Conservation (phyloP, 2,329 filamentous ascomycete genomes). For the Sphaerulina vaccinii region DNA sequence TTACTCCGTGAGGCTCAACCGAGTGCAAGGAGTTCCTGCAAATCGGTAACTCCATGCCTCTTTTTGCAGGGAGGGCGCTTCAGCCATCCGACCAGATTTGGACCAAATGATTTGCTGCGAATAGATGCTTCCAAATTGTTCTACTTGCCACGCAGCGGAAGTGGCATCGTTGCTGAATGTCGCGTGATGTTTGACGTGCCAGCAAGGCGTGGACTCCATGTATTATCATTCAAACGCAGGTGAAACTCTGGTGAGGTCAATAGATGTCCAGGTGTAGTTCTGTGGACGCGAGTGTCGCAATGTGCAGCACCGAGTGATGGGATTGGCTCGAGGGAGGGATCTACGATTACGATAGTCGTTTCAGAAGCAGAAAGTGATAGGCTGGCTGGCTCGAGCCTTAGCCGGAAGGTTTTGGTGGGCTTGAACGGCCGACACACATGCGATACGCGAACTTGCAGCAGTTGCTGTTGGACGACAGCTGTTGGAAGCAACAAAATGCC, state of each 20-base stretch:
- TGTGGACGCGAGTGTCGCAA: conserved; percentile 2
- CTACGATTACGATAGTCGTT: conserved; percentile 9
- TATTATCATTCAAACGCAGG: conserved; percentile 5
- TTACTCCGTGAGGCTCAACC: too few species aligned
- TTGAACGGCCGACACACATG: too few species aligned
- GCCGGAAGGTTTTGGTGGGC: conserved; percentile 6
- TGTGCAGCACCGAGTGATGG: background rate
- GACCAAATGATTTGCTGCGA: background rate
- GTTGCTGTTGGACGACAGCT: too few species aligned
- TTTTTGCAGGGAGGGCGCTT: too few species aligned
- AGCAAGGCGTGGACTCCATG: background rate
- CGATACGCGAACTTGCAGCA: too few species aligned
- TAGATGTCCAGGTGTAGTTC: background rate
- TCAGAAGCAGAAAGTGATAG: conserved; percentile 11
- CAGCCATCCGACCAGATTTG: too few species aligned
- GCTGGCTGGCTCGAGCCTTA: conserved; percentile 11
- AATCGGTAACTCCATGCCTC: background rate
- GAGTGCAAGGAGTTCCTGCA: too few species aligned
- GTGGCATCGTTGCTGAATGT: background rate
- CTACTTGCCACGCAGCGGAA: background rate
- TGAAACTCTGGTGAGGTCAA: conserved; percentile 9
- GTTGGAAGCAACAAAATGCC: background rate
- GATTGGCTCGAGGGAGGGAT: conserved; percentile 11
- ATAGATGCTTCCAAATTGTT: background rate
- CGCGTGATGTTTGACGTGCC: background rate